These are phyloP conservation scores for Lodderomyces orthopsilosis DNA, from an alignment of 1,139 yeast genomes.

Conservation along the genomic window DNA sequence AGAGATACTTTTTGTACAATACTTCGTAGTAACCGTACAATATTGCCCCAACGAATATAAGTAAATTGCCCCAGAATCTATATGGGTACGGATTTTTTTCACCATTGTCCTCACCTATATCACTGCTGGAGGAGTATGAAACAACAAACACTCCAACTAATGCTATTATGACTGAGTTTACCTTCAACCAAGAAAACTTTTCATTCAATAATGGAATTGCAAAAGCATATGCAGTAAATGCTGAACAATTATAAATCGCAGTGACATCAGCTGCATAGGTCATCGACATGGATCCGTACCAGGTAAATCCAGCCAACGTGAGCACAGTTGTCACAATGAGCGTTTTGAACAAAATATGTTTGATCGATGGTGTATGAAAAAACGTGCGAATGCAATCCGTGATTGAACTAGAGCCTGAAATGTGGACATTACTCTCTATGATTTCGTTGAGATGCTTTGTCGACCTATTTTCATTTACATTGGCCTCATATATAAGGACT, in stretches of 20 bases:
- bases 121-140: constrained; percentile 50
- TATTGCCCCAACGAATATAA: constrained; percentile 76
- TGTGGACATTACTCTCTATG: constrained; percentile 41
- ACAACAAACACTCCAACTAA: constrained; percentile 74
- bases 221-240: constrained; percentile 83
- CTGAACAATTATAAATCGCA: constrained; percentile 87
- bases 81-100: constrained; percentile 47
- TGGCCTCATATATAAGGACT: constrained; percentile 44
- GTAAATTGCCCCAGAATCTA: constrained; percentile 65
- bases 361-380: constrained; percentile 43
- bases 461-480: constrained; percentile 35
- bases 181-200: constrained; percentile 61
- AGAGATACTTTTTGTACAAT: constrained; percentile 67
- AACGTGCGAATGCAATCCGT: constrained; percentile 36
- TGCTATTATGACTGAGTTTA: constrained; percentile 68
- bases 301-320: constrained; percentile 75
- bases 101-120: not conserved
- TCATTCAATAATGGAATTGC: constrained; percentile 75
- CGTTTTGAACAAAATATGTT: constrained; percentile 45
- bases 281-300: constrained; percentile 82
- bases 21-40: constrained; percentile 86
- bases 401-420: constrained; percentile 39
- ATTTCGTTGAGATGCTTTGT: constrained; percentile 33
- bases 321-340: constrained; percentile 54
- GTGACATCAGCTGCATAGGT: constrained; percentile 86